These are phyloP conservation scores for Phytophthora chlamydospora DNA, from an alignment of 352 stramenopile genomes.

Conservation along the genomic window DNA sequence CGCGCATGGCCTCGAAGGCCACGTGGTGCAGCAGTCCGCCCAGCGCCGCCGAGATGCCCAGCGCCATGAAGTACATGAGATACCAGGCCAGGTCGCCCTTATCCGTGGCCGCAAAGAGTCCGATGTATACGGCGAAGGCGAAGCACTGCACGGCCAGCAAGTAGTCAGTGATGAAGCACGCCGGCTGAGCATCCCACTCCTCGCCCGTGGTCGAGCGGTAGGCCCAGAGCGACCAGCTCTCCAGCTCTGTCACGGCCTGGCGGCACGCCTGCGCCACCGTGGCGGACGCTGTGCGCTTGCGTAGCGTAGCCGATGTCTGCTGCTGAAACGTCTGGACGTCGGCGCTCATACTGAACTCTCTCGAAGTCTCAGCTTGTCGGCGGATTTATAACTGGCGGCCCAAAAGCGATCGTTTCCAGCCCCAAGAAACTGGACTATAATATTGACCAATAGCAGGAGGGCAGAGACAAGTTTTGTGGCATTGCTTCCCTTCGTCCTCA, in stretches of 20 bases:
- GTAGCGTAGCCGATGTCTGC: conserved; percentile 13
- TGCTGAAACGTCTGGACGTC: conserved; percentile 21
- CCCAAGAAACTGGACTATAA: no score
- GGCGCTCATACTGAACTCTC: conserved; percentile 8
- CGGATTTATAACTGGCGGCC: conserved; percentile 18
- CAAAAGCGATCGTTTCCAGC: no score
- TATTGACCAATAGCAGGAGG: no score
- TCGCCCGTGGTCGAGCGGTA: conserved; percentile 79
- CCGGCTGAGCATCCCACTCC: conserved; percentile 86
- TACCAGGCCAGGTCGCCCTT: conserved; percentile 72
- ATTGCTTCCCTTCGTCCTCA: no score
- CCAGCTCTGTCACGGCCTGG: conserved; percentile 70
- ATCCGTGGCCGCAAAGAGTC: conserved; percentile 68
- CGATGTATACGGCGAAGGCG: conserved; percentile 77
- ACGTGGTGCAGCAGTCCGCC: conserved; percentile 84
- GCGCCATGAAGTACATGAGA: conserved; percentile 87
- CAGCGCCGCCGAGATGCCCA: conserved; percentile 80
- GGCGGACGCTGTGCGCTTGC: conserved; percentile 28
- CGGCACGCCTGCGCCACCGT: conserved; percentile 63
- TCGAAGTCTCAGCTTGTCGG: conserved; percentile 1
- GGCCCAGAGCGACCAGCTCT: conserved; percentile 82
- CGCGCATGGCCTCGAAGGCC: conserved; percentile 76
- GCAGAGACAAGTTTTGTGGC: no score
- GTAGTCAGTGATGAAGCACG: conserved; percentile 91
- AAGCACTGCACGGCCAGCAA: conserved; percentile 86